Base-by-base conservation (phyloP, 176 grass and related monocot genomes). In the Chrysopogon serrulatus region DNA sequence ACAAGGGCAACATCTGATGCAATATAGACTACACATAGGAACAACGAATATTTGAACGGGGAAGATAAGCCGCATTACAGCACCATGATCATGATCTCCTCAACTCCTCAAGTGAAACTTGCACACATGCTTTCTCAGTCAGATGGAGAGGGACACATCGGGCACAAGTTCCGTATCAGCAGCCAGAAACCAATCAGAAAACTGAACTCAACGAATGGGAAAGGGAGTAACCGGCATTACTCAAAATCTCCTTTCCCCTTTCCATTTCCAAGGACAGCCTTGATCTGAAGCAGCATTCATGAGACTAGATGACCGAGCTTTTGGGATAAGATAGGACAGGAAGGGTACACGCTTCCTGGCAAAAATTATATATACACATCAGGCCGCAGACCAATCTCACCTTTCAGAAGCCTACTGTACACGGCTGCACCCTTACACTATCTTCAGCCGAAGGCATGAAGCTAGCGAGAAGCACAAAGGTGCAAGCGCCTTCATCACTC, bases 321-420 rank as follows among this genome's bases (percentile, higher is more conserved):
- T 51, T 56, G n/a, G 53, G 24, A 33, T 36, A 71, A 15, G 40
- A 70, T 62, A 41, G 79, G 39, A 39, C 83, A 71, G 31, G 33
- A 64, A 41, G 77, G 31, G 39, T 77, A 71, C 72, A 82, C 42
- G 35, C 64, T 86, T 56, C 77, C 41, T 49, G 82, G 51, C 77
- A 63, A 89, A 85, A 69, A 62, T 19, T 78, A 81, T 76, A 89
- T 89, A 85, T 82, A 90, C 83, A 90, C 34, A 78, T 82, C 71
- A 70, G 43, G 78, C 44, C 81, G 56, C 81, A 64, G 26, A 82
- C 54, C 81, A 73, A 85, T 76, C 82, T 81, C 83, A 90, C 54
- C 71, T 68, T 57, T 49, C 24, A 23, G 78, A 86, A 82, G 78
- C 77, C 71, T 77, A 54, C 78, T 78, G 83, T 86, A 86, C 83